Evolutionary conservation across 2,329 filamentous ascomycete genomes (phyloP).

Genomic region (Paecilomyces sp.): DNA sequence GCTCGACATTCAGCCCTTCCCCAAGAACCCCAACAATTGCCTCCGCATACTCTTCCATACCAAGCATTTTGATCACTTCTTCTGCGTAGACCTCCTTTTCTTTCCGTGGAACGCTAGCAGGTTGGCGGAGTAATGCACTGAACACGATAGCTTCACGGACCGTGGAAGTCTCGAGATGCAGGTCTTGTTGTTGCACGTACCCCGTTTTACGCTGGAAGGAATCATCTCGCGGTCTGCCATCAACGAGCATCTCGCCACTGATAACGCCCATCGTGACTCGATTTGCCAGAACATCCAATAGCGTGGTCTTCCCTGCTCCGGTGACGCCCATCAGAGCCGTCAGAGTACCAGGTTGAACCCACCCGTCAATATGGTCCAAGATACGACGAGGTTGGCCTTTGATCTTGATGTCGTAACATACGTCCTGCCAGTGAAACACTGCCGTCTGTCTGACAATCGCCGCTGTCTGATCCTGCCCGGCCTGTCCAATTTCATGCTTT

Average conservation of each 20-base stretch:
- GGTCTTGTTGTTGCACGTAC: conserved; percentile 88
- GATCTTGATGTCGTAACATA: conserved; percentile 77
- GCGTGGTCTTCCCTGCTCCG: conserved; percentile 85
- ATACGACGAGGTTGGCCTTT: conserved; percentile 69
- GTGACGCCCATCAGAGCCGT: conserved; percentile 87
- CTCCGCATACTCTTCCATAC: conserved; percentile 86
- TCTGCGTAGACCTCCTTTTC: conserved; percentile 87
- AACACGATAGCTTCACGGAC: conserved; percentile 85
- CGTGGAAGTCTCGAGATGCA: conserved; percentile 76
- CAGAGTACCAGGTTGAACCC: conserved; percentile 86
- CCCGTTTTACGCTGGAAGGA: conserved; percentile 90
- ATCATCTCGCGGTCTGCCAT: conserved; percentile 64
- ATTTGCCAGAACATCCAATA: conserved; percentile 78
- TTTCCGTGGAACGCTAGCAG: conserved; percentile 58
- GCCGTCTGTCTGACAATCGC: conserved; percentile 60
- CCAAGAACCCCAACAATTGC: conserved; percentile 89
- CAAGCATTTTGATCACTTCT: conserved; percentile 81
- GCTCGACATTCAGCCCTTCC: conserved; percentile 62
- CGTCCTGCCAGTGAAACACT: conserved; percentile 78
- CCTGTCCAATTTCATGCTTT: conserved; percentile 2
- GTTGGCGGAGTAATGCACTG: conserved; percentile 78
- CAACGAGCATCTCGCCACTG: conserved; percentile 77
- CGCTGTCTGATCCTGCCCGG: conserved; percentile 28
- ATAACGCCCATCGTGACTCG: conserved; percentile 89
- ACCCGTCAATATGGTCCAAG: conserved; percentile 79